Percentiles rank a stretch among this genome's conserved stretches.
Evolutionary conservation across 495 filamentous ascomycete species (phyloP).

Genomic region (Penicillium maclennaniae): DNA sequence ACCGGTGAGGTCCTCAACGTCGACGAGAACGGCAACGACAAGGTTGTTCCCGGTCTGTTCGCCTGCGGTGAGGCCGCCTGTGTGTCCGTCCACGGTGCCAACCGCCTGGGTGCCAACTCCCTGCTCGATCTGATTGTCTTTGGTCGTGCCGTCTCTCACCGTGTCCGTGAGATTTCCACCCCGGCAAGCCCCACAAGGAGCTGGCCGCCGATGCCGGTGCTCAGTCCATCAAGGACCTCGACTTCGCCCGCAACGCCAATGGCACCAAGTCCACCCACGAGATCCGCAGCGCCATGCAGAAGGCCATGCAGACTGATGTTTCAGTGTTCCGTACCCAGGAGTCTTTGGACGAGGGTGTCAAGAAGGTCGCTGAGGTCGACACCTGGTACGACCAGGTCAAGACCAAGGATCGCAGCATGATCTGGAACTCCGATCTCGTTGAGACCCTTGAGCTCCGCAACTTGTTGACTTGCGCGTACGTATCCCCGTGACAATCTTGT

Average conservation of each 20-base stretch:
- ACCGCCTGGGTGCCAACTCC: slow-evolving; percentile 96
- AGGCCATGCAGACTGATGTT: slow-evolving; percentile 95
- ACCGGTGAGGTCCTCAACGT: slow-evolving; percentile 91
- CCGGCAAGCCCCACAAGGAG: slow-evolving; percentile 70
- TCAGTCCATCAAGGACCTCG: slow-evolving; percentile 78
- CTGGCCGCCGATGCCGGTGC: slow-evolving; percentile 80
- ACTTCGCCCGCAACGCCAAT: slow-evolving; percentile 75
- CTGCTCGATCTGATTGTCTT: slow-evolving; percentile 96
- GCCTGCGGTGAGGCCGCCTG: slow-evolving; percentile 96
- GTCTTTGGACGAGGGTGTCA: slow-evolving; percentile 79
- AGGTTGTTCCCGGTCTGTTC: slow-evolving; percentile 92
- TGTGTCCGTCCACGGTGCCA: slow-evolving; percentile 96
- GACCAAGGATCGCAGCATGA: slow-evolving; percentile 98
- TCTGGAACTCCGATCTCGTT: slow-evolving; percentile 97
- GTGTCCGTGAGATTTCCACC: slow-evolving; percentile 83
- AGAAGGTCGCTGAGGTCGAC: slow-evolving; percentile 77
- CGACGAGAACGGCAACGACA: slow-evolving; percentile 76
- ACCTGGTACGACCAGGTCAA: slow-evolving; percentile 73
- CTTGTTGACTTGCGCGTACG: slow-evolving; percentile 88
- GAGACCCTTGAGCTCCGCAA: slow-evolving; percentile 94
- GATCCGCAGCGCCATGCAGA: slow-evolving; percentile 90
- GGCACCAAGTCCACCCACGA: slow-evolving; percentile 84
- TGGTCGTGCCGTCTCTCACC: slow-evolving; percentile 92
- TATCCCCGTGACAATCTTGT: neutral
- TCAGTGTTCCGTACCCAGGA: slow-evolving; percentile 96